phyloP scores from a whole-genome alignment of 2,329 filamentous ascomycete genomes.

The Alternaria brassicicola region DNA sequence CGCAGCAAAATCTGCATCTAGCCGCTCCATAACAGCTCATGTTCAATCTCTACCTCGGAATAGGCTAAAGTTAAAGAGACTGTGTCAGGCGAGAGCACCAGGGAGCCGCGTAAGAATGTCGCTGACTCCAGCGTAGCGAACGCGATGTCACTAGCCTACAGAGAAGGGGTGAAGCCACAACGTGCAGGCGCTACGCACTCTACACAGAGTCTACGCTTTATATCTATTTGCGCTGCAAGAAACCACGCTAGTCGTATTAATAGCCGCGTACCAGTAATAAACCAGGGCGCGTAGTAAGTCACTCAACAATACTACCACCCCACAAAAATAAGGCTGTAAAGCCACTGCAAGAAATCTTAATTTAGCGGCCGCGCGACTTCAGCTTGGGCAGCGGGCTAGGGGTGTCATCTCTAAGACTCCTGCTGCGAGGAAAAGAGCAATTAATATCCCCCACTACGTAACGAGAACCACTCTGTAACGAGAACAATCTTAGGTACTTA shows the following conservation, averaged over 20 bases:
- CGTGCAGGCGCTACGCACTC: slow-evolving; percentile 1
- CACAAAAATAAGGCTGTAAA: background rate
- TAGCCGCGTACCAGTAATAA: background rate
- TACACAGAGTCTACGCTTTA: slow-evolving; percentile 8
- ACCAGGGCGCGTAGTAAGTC: background rate
- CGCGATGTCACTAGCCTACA: slow-evolving; percentile 4
- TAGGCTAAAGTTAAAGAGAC: background rate
- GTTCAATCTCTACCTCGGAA: background rate
- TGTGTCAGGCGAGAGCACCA: background rate
- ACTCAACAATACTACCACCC: slow-evolving; percentile 3
- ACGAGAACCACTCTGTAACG: no score
- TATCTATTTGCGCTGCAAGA: slow-evolving; percentile 6
- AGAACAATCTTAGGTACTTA: no score
- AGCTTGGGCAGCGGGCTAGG: no score
- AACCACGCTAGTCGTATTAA: slow-evolving; percentile 11
- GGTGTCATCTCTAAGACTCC: no score
- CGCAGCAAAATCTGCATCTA: slow-evolving; percentile 5
- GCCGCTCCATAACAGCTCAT: slow-evolving; percentile 3
- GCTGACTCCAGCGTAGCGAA: slow-evolving; percentile 1
- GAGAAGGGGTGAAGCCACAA: background rate
- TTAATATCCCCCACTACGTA: no score
- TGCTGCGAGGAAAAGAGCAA: no score
- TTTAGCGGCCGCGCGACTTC: no score
- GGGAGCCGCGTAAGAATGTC: background rate
- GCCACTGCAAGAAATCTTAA: background rate